Evolutionary conservation across 805 yeast genomes (phyloP), one percentile per base, ranked within the genome.

Genomic region (Metschnikowia kofuensis): DNA sequence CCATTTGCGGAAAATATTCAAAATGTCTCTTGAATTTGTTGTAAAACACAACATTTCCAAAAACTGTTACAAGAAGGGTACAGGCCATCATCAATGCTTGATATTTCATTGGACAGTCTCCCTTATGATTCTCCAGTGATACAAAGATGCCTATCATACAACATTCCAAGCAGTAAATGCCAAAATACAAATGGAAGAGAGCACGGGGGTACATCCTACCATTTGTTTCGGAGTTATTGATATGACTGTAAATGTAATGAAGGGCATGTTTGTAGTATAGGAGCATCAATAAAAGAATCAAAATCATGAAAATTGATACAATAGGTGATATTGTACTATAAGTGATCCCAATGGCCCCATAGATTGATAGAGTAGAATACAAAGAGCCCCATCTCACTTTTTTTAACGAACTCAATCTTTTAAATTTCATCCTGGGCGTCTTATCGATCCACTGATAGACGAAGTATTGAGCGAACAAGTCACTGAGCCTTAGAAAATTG

Each of bases 301-400:
- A 82, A 1, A 88, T 75, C 16, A 87, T 59, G 56, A 86, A 81
- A 0, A 87, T 65, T 9, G 87, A 71, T 11, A 90, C 86, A 47
- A 88, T 55, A 0, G 97, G 97, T 0, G 96, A 83, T 7, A 91
- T 79, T 5, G 89, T 78, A 5, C 89, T 79, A 60, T 89, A 90
- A 1, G 88, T 84, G 34, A 90, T 66, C 0, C 92, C 89, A 50
- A 90, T 87, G 7, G 89, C 82, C 0, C 85, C 91, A 57, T 87
- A 74, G 2, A 88, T 85, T 0, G 96, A 82, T 53, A 84, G 84
- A 0, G 83, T 77, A 0, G 97, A 89, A 60, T 85, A 91, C 0
- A 80, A 65, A 0, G 89, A 75, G 0, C 97, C 96, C 95, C 95
- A 89, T 50, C 76, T 72, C 16, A 82, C 70, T n/a, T 59, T 58